These are phyloP conservation scores for Solanum acaule DNA, from an alignment of 257 asterid genomes.

Conservation along the genomic window DNA sequence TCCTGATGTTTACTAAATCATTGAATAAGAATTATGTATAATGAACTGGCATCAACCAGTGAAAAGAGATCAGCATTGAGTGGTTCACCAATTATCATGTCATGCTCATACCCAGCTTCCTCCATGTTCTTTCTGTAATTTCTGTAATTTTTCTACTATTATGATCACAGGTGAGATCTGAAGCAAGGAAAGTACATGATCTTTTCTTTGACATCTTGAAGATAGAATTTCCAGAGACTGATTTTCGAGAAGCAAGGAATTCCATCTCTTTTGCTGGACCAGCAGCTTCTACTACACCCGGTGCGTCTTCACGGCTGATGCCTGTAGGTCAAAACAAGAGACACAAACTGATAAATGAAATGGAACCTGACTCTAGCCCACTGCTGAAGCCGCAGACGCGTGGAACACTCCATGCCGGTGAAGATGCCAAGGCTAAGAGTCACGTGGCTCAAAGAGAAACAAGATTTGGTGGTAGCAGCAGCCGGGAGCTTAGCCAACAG, in stretches of 20 bases:
- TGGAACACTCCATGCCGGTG: constrained; percentile 28
- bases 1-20: neutral
- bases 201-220: constrained; percentile 90
- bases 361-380: constrained; percentile 45
- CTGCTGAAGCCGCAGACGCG: constrained; percentile 61
- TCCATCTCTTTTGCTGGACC: constrained; percentile 57
- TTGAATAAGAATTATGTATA: neutral
- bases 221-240: constrained; percentile 72
- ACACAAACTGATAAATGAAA: constrained; percentile 35
- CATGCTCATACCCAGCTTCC: neutral
- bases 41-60: neutral
- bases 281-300: constrained; percentile 23
- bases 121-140: neutral
- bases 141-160: neutral
- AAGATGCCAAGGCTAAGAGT: constrained; percentile 33
- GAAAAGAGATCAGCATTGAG: neutral
- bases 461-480: constrained; percentile 34
- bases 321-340: constrained; percentile 47
- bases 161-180: constrained; percentile 69
- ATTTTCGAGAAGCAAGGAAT: constrained; percentile 71
- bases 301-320: constrained; percentile 57
- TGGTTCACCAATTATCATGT: neutral
- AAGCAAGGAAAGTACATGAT: constrained; percentile 89
- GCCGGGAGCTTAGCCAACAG: constrained; percentile 36
- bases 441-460: constrained; percentile 39